These are phyloP conservation scores for Candida nanaspora DNA, from an alignment of 805 yeast species.

Conservation along the genomic window DNA sequence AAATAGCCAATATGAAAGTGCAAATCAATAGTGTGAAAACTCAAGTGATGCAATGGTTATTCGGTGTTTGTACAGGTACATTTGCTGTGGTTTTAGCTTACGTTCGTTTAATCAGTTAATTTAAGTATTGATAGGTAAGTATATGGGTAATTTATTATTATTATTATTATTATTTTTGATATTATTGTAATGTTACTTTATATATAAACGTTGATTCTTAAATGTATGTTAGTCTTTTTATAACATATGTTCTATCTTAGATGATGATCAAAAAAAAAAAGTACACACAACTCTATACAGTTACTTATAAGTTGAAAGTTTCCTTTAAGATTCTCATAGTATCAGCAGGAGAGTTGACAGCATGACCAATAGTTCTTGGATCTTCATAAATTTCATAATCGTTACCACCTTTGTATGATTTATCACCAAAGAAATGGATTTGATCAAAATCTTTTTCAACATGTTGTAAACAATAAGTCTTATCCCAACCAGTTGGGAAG, in stretches of 20 bases:
- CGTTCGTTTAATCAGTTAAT: conserved; percentile 46
- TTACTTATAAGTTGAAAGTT: conserved; percentile 47
- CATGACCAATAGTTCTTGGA: conserved; percentile 90
- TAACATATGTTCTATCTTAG: too few relatives aligned
- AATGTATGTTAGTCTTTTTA: too few relatives aligned
- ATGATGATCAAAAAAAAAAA: too few relatives aligned
- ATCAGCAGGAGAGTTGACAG: conserved; percentile 85
- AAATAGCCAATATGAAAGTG: conserved; percentile 87
- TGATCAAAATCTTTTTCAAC: conserved; percentile 78
- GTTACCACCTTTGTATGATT: conserved; percentile 95
- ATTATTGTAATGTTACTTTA: too few relatives aligned
- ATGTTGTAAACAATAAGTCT: conserved; percentile 95
- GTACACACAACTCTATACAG: not conserved
- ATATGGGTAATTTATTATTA: too few relatives aligned
- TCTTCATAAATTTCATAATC: conserved; percentile 96
- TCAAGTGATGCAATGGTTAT: conserved; percentile 96
- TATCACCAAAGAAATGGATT: conserved; percentile 98
- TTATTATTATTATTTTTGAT: too few relatives aligned
- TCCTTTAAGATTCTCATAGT: conserved; percentile 83
- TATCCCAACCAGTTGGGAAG: conserved; percentile 99
- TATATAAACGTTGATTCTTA: too few relatives aligned
- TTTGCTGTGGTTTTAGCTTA: conserved; percentile 91
- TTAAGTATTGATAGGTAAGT: too few relatives aligned
- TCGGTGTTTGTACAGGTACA: conserved; percentile 98
- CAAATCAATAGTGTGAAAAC: conserved; percentile 94